Percentiles rank a stretch among this genome's conserved stretches.
These are phyloP conservation scores for Rubia yunnanensis DNA, from an alignment of 257 asterid species.

Conservation along the genomic window DNA sequence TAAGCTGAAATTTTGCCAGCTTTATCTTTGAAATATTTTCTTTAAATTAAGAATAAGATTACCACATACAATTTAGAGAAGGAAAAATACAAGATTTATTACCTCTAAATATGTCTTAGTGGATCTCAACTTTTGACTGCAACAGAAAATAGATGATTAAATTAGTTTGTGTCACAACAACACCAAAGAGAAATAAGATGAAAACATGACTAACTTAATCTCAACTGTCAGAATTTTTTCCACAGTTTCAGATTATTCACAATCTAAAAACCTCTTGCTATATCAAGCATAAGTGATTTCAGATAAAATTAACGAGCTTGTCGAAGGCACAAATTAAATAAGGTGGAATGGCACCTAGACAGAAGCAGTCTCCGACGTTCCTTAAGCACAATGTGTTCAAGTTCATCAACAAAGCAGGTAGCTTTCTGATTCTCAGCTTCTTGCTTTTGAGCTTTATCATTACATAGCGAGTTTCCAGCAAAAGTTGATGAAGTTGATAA, in stretches of 20 bases:
- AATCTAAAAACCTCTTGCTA: neutral
- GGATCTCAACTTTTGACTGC: conserved; percentile 12
- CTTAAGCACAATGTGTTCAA: conserved; percentile 47
- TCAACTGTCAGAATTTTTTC: neutral
- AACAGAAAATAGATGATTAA: neutral
- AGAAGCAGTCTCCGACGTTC: conserved; percentile 50
- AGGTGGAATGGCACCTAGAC: conserved; percentile 38
- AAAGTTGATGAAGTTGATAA: conserved; percentile 19
- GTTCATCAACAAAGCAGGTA: conserved; percentile 36
- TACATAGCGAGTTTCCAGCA: conserved; percentile 12
- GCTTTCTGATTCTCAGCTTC: conserved; percentile 26
- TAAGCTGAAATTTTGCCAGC: neutral
- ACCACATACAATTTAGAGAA: neutral
- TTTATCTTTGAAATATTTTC: neutral
- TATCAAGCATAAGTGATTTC: neutral
- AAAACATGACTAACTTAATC: neutral
- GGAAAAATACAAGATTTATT: neutral
- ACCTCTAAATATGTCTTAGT: conserved; percentile 11
- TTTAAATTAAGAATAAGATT: neutral
- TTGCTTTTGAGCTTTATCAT: conserved; percentile 18
- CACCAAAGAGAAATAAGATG: neutral
- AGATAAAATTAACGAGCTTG: neutral
- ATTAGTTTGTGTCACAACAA: neutral
- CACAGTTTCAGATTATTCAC: neutral
- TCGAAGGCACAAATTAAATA: neutral